Percentiles rank a stretch among this genome's conserved stretches.
Evolutionary conservation across 495 filamentous ascomycete species (phyloP).

Genomic region (Cercophora samala): DNA sequence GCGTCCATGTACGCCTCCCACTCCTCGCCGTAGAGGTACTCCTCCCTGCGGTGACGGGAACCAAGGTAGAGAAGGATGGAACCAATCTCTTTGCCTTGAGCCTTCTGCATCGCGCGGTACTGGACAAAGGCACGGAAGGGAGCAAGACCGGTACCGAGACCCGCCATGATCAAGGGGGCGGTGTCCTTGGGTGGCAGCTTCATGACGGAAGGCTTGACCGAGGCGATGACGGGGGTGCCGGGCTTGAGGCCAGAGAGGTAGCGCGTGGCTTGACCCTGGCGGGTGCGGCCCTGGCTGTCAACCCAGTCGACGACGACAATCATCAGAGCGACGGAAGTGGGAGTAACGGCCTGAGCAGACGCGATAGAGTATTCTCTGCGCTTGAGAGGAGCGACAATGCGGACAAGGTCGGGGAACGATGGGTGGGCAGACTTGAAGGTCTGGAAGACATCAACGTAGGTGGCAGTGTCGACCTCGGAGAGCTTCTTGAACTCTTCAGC

Average conservation of each 20-base stretch:
- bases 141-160: conserved; percentile 94
- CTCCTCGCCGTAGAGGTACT: conserved; percentile 98
- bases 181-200: conserved; percentile 84
- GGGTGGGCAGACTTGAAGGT: conserved; percentile 89
- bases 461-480: conserved; percentile 88
- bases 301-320: conserved; percentile 97
- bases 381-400: conserved; percentile 87
- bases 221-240: conserved; percentile 78
- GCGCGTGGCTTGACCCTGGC: conserved; percentile 87
- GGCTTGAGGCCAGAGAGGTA: conserved; percentile 73
- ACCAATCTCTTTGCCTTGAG: conserved; percentile 90
- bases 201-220: conserved; percentile 95
- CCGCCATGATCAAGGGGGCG: conserved; percentile 96
- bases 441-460: conserved; percentile 84
- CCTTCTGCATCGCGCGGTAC: conserved; percentile 94
- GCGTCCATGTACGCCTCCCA: conserved; percentile 98
- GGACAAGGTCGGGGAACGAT: conserved; percentile 82
- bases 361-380: conserved; percentile 97
- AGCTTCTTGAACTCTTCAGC: conserved; percentile 92
- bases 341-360: conserved; percentile 88
- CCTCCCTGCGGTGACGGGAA: conserved; percentile 92
- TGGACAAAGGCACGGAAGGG: conserved; percentile 98
- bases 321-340: conserved; percentile 83
- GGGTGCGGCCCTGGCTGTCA: conserved; percentile 79
- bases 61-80: conserved; percentile 94